phyloP scores from a whole-genome alignment of 2,329 filamentous ascomycete species.

The Claviceps lovelessii region DNA sequence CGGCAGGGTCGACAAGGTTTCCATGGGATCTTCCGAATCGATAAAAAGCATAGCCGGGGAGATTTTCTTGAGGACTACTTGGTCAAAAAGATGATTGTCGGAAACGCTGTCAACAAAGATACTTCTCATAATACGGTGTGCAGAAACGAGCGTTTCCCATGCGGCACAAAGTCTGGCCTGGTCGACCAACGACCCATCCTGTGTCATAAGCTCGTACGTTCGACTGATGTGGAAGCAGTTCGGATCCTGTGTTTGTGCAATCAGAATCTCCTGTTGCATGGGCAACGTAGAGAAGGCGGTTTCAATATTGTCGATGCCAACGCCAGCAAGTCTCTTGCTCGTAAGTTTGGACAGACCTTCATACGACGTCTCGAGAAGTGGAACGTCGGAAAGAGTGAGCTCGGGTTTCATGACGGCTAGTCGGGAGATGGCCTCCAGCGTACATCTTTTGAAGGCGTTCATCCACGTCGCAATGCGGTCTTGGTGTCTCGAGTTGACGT shows the following conservation, averaged over 20 bases:
- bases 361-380: slow-evolving; percentile 32
- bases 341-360: slow-evolving; percentile 31
- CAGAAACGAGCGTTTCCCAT: slow-evolving; percentile 34
- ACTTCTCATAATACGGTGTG: slow-evolving; percentile 32
- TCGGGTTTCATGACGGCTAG: slow-evolving; percentile 29
- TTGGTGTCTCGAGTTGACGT: slow-evolving; percentile 25
- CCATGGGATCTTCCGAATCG: slow-evolving; percentile 26
- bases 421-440: slow-evolving; percentile 29
- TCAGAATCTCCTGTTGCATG: slow-evolving; percentile 34
- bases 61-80: slow-evolving; percentile 30
- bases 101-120: slow-evolving; percentile 38
- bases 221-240: slow-evolving; percentile 30
- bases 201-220: slow-evolving; percentile 32
- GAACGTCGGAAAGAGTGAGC: slow-evolving; percentile 36
- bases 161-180: slow-evolving; percentile 31
- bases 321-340: slow-evolving; percentile 23
- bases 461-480: slow-evolving; percentile 33
- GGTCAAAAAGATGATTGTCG: slow-evolving; percentile 34
- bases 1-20: slow-evolving; percentile 26
- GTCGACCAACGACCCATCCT: slow-evolving; percentile 25
- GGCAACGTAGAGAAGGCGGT: slow-evolving; percentile 33
- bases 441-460: slow-evolving; percentile 29
- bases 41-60: slow-evolving; percentile 40
- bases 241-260: slow-evolving; percentile 27
- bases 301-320: slow-evolving; percentile 32